Evolutionary conservation across 192 early-diverging fungal species (phyloP), one percentile per base, ranked within the genome.

Genomic region (Backusella sp.): DNA sequence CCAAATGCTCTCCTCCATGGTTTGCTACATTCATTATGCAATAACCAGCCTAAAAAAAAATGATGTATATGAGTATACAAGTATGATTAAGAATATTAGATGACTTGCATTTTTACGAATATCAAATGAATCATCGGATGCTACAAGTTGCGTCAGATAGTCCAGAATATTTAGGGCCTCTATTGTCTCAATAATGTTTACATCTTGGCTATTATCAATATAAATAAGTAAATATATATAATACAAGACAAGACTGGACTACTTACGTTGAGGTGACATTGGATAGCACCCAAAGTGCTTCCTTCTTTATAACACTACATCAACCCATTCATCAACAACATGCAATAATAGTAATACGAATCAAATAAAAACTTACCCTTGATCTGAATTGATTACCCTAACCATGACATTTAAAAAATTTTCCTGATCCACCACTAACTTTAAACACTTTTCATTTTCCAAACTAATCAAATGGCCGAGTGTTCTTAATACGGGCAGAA

Each of bases 401-500:
- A 89, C 44, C 79, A 89, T 77, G 8, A 72, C 35, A 11, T 76
- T 32, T 37, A 93, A 70, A 74, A 93, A 90, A 6, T 72, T 76
- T 6, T 76, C 73, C 21, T 86, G 56, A 28, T 62, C 56, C 23
- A 62, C 11, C 56, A 62, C 80, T 7, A 74, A 26, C 9, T n/a
- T 44, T 0, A 91, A 79, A 36, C 90, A 74, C 1, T 62, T 70
- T 37, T 85, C 85, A 5, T 87, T 90, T 35, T 89, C 85, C 6
- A 84, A 80, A 73, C 87, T 88, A n/a, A 87, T 87, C n/a, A 93
- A 84, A 72, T 91, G 92, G 4, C 92, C 92, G 28, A 92, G 73
- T 6, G 89, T 87, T 21, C 92, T 86, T 7, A 92, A 79, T 23
- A 90, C 78, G 0, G 92, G 90, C 6, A 93, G 81, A 15, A 79